Base-by-base conservation (phyloP, 768 basidiomycete genomes). In the Lactarius sanguifluus region DNA sequence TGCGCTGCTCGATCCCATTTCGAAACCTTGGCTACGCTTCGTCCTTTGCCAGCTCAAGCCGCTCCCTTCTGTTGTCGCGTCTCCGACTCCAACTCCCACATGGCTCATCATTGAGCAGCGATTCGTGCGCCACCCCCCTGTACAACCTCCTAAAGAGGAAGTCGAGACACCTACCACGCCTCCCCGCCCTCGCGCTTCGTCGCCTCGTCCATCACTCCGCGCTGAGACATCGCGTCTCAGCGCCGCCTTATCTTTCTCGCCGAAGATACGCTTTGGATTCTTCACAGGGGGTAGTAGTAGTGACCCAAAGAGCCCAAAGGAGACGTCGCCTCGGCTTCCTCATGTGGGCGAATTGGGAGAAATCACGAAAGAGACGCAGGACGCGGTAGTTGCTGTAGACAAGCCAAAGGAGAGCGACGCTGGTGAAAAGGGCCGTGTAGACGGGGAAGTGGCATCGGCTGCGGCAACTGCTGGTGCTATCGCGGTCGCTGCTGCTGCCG, bases 21-120 rank as follows among this genome's bases (percentile, higher is more conserved):
- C 88, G 0, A 74, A 80, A 1, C 75, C 77, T 52, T 91, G 87
- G 90, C 90, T 90, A 15, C 77, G 81, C 5, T 90, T 92, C 69
- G 82, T 89, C 47, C 73, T 92, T 16, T 89, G 88, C 74, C 87
- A 87, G 73, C 81, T 93, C 60, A 88, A 85, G 73, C 68, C 79
- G 12, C 34, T 71, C 54, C 55, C 71, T 15, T 56, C 59, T 12
- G 71, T 77, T 1, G 69, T 61, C 61, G 58, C 64, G 40, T 71
- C 70, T 75, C 72, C 38, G 20, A 64, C 71, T 54, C 78, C 78
- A 54, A 82, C 81, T 70, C 64, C 90, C 28, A 78, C 81, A 55
- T 92, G 88, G 86, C 80, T 92, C 43, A 77, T 92, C 18, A 77
- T 92, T 36, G 90, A 92, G 74, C 88, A 90, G 59, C 75, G 77